These are phyloP conservation scores for Rutidosis leptorrhynchoides DNA, from an alignment of 129 eudicot species.

Conservation along the genomic window DNA sequence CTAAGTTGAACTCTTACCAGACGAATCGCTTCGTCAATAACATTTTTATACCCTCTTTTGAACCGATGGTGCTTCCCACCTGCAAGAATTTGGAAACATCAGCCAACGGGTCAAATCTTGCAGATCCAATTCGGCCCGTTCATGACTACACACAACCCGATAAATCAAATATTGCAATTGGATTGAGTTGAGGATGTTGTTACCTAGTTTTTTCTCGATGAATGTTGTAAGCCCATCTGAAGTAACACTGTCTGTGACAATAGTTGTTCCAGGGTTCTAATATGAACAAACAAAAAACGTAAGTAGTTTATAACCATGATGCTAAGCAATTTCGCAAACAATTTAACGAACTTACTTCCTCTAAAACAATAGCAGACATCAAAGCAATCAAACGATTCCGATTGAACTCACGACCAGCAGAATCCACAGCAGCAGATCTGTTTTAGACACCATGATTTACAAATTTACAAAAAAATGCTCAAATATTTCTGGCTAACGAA, in stretches of 20 bases:
- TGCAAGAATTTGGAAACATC: slow-evolving; percentile 30
- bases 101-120: slow-evolving; percentile 15
- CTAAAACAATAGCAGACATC: slow-evolving; percentile 90
- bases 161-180: neutral
- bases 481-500: slow-evolving; percentile 9
- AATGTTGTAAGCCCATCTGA: slow-evolving; percentile 66
- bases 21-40: slow-evolving; percentile 92
- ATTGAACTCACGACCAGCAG: slow-evolving; percentile 84
- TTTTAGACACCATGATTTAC: slow-evolving; percentile 23
- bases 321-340: neutral
- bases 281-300: slow-evolving; percentile 25
- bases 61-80: slow-evolving; percentile 97
- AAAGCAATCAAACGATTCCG: slow-evolving; percentile 89
- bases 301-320: slow-evolving; percentile 5
- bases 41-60: slow-evolving; percentile 95
- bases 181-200: slow-evolving; percentile 14
- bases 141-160: neutral
- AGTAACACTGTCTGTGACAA: slow-evolving; percentile 96
- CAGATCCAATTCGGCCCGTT: neutral
- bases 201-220: slow-evolving; percentile 89
- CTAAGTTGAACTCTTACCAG: slow-evolving; percentile 49
- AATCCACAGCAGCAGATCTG: slow-evolving; percentile 99
- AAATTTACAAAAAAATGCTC: slow-evolving; percentile 17
- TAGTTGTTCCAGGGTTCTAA: slow-evolving; percentile 98
- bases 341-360: slow-evolving; percentile 62